Conservation (phyloP, 371 early-diverging fungal genomes). For the Mortierella sp. region DNA sequence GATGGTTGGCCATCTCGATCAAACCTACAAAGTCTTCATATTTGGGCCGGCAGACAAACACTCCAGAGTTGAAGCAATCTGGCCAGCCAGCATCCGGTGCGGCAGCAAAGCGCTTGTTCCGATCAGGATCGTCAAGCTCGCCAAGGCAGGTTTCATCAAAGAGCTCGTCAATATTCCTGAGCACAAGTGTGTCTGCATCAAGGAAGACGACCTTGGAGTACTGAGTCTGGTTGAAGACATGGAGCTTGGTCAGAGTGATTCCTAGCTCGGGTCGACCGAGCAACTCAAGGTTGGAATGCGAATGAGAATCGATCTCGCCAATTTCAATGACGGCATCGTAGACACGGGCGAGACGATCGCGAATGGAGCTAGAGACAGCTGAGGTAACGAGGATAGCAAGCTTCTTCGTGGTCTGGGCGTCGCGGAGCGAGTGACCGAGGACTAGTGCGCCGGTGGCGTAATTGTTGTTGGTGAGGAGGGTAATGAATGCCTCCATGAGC, state of each 20-base stretch:
- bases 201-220: slow-evolving; percentile 82
- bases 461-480: slow-evolving; percentile 77
- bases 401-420: slow-evolving; percentile 66
- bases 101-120: slow-evolving; percentile 69
- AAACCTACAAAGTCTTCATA: slow-evolving; percentile 63
- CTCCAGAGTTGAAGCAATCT: slow-evolving; percentile 96
- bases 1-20: slow-evolving; percentile 58
- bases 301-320: slow-evolving; percentile 61
- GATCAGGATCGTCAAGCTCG: slow-evolving; percentile 60
- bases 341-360: slow-evolving; percentile 57
- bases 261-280: slow-evolving; percentile 92
- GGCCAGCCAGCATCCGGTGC: slow-evolving; percentile 92
- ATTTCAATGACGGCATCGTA: slow-evolving; percentile 79
- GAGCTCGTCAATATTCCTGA: slow-evolving; percentile 82
- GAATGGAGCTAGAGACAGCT: slow-evolving; percentile 56
- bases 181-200: slow-evolving; percentile 90
- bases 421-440: slow-evolving; percentile 80
- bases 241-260: slow-evolving; percentile 90
- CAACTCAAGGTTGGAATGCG: slow-evolving; percentile 68
- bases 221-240: slow-evolving; percentile 79
- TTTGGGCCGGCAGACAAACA: slow-evolving; percentile 84
- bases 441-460: slow-evolving; percentile 91
- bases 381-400: slow-evolving; percentile 82
- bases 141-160: slow-evolving; percentile 67
- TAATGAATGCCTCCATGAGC: slow-evolving; percentile 70